Conservation (phyloP, 768 basidiomycete species). For the Serpula lacrymans region DNA sequence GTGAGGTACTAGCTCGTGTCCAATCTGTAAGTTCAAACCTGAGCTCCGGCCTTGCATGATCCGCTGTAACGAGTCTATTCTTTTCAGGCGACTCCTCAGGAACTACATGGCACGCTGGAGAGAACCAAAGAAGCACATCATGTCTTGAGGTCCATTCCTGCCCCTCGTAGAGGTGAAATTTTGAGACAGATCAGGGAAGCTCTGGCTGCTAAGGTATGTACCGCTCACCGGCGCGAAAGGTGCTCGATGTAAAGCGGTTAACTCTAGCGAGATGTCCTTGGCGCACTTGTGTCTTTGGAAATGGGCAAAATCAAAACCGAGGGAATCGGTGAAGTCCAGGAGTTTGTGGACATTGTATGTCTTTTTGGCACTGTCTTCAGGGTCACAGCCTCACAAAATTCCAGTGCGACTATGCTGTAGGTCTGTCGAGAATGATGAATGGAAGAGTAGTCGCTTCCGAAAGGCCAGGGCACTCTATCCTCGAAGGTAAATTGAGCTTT, state of each 20-base stretch:
- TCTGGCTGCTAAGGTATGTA: slow-evolving; percentile 70
- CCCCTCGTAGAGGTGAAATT: slow-evolving; percentile 85
- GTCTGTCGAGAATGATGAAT: slow-evolving; percentile 92
- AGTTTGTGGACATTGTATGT: slow-evolving; percentile 91
- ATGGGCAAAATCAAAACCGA: slow-evolving; percentile 93
- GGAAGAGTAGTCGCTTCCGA: slow-evolving; percentile 86
- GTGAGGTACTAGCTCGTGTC: slow-evolving; percentile 76
- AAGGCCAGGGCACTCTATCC: slow-evolving; percentile 84
- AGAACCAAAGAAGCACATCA: slow-evolving; percentile 73
- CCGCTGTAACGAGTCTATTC: slow-evolving; percentile 7
- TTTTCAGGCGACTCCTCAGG: slow-evolving; percentile 61
- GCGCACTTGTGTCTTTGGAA: slow-evolving; percentile 80
- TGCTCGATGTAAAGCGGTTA: neutral
- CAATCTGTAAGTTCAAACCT: slow-evolving; percentile 49
- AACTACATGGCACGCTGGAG: slow-evolving; percentile 65
- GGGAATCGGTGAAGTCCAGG: slow-evolving; percentile 91
- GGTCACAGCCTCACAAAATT: slow-evolving; percentile 3
- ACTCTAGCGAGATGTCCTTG: slow-evolving; percentile 68
- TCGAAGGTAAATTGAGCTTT: slow-evolving; percentile 58
- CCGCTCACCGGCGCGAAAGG: neutral
- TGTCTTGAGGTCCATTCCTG: slow-evolving; percentile 72
- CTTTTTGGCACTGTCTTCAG: neutral
- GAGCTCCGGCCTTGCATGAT: too few species aligned
- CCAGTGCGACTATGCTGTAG: slow-evolving; percentile 93
- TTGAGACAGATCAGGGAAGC: slow-evolving; percentile 85